These are phyloP conservation scores for Pseudocercospora pini-densiflorae DNA, from an alignment of 2,329 filamentous ascomycete genomes.

Conservation along the genomic window DNA sequence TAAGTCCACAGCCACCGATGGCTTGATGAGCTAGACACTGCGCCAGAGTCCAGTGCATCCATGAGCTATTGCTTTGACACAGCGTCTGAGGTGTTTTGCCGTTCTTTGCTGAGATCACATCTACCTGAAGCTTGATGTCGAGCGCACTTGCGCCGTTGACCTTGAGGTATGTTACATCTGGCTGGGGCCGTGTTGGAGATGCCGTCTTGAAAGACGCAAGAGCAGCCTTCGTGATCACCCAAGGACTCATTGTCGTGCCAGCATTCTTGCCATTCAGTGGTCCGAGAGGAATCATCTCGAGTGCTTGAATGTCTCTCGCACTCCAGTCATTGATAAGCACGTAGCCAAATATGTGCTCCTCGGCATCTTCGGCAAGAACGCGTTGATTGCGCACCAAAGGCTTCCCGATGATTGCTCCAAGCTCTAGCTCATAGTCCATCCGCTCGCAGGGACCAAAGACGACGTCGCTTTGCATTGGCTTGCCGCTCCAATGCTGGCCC, in stretches of 20 bases:
- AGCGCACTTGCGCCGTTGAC: constrained; percentile 28
- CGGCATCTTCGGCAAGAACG: constrained; percentile 45
- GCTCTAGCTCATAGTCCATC: constrained; percentile 56
- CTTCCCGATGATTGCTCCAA: constrained; percentile 50
- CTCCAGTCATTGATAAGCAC: constrained; percentile 67
- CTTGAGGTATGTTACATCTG: constrained; percentile 32
- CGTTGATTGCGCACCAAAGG: constrained; percentile 44
- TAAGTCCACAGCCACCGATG: constrained; percentile 45
- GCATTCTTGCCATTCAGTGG: constrained; percentile 67
- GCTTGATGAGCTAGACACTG: constrained; percentile 50
- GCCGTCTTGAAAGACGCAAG: constrained; percentile 44
- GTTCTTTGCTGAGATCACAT: constrained; percentile 22
- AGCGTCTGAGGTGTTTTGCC: constrained; percentile 15
- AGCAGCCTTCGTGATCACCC: constrained; percentile 64
- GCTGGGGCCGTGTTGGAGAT: constrained; percentile 24
- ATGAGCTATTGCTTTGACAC: constrained; percentile 37
- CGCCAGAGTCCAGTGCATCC: constrained; percentile 50
- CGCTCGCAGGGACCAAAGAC: constrained; percentile 48
- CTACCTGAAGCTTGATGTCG: constrained; percentile 33
- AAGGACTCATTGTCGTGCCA: constrained; percentile 64
- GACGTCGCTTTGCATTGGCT: constrained; percentile 55
- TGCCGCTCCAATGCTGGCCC: constrained; percentile 47
- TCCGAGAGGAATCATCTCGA: constrained; percentile 65
- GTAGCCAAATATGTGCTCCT: constrained; percentile 64
- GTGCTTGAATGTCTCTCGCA: constrained; percentile 63